Base-by-base conservation (phyloP, 257 asterid genomes). In the Ocimum tenuiflorum region DNA sequence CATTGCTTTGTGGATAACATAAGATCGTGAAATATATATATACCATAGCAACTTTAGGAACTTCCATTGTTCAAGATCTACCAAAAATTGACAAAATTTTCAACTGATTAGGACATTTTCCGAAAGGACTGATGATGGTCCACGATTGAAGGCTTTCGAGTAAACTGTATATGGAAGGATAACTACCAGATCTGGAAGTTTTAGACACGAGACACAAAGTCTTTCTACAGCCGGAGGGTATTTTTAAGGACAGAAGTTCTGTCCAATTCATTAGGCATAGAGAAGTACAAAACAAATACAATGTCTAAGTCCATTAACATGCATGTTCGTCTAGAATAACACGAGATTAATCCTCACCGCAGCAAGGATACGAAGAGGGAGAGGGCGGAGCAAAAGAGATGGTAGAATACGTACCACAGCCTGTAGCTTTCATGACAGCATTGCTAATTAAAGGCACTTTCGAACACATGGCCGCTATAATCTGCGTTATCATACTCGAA, bases 341-440 rank as follows among this genome's bases (percentile, higher is more conserved):
- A 55, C 7, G 62, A 29, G 27, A 29, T n/a, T 9, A 11, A 12
- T 19, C 49, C 11, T 12, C 19, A 5, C 50, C 10, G 1, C 23
- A 24, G 17, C 6, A 29, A 63, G 2, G 58, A 31, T 13, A 33
- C 15, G 47, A 18, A 48, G 48, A 3, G 38, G 58, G 63, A 12
- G 54, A 19, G 23, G 41, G 20, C 29, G 13, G 23, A 57, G 33
- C 71, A 55, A 55, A 41, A 52, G 13, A 54, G 18, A 8, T 6
- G 14, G 20, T 20, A 58, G 43, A 31, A 24, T 17, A 24, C 89
- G 0, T 80, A 92, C 99, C 97, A 78, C 84, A 86, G 13, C 87
- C 96, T 23, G 97, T 89, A 66, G 95, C 99, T 86, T 85, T 83
- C 91, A 86, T 83, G 71, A 92, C 88, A 12, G 96, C 99, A 14